phyloP scores from a whole-genome alignment of 2,329 filamentous ascomycete species.

The Trichoderma hamatum region DNA sequence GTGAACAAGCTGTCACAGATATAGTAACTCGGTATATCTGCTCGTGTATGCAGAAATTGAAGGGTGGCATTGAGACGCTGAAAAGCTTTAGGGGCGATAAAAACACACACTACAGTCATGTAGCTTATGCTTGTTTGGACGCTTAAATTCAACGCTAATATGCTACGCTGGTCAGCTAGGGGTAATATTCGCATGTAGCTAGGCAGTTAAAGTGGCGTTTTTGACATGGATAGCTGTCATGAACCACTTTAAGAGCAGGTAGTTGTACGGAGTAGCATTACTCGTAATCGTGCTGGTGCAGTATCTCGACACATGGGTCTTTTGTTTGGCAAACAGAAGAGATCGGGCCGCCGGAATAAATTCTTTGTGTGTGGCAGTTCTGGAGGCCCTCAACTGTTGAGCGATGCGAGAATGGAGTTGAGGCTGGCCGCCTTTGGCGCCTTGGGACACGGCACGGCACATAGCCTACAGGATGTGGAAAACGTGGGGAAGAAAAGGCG shows the following conservation, averaged over 20 bases:
- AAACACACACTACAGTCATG: not conserved
- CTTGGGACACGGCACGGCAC: not conserved
- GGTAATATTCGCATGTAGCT: not conserved
- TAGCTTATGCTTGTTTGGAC: slow-evolving; percentile 24
- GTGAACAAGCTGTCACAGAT: not conserved
- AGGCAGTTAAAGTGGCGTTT: not conserved
- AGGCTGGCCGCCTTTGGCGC: not conserved
- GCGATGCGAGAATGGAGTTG: not conserved
- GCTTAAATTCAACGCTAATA: slow-evolving; percentile 15
- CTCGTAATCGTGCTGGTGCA: not conserved
- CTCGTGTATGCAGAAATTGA: not conserved
- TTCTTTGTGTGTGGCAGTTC: not conserved
- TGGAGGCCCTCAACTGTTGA: not conserved
- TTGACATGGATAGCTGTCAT: not conserved
- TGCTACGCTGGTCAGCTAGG: not conserved
- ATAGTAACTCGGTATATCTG: not conserved
- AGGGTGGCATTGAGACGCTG: not conserved
- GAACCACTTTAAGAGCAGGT: too few species aligned
- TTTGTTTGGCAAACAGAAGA: not conserved
- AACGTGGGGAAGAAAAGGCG: not conserved
- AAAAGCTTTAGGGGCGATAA: not conserved
- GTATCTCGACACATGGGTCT: not conserved
- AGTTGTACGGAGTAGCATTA: not conserved
- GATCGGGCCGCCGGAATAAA: not conserved
- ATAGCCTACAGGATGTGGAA: not conserved